Evolutionary conservation across 2,329 filamentous ascomycete genomes (phyloP), one percentile per base, ranked within the genome.

Genomic region (Microascus cirrosus): DNA sequence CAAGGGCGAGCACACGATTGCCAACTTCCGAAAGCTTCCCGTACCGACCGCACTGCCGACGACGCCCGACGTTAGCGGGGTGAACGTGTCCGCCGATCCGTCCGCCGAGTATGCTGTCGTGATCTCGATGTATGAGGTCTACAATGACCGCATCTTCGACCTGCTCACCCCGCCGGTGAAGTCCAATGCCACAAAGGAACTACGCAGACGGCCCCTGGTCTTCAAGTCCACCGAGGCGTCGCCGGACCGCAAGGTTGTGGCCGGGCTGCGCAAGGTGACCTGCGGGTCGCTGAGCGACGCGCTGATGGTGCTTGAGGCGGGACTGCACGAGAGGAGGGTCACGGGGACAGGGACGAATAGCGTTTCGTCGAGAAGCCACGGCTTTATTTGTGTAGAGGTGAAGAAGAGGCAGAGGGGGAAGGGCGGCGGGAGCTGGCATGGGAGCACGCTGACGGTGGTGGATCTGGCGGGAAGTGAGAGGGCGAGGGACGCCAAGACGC

Each of bases 41-140:
- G 85, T 86, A 52, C 81, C 86, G 61, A 82, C 87, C 1, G 87
- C 85, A n/a, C 75, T 94, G 5, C 89, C 92, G 1, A 83, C 87
- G 59, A 74, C 78, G 6, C 93, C 93, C 10, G 85, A 91, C 62
- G 83, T 96, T 56, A 83, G 84, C 70, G 78, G 85, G 56, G 76
- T 95, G 51, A 74, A 79, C 4, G 77, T 95, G 0, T 78, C 83
- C 0, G 73, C 84, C 54, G 87, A 92, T 61, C 76, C 78, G 1
- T 80, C 81, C 22, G 83, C 86, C 58, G 90, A 96, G 64, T 96
- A 96, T 65, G 87, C 88, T 4, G 84, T 99, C 57, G 76, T 99
- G 12, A 80, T 99, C 24, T 96, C 91, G 57, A 99, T 99, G 92
- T 97, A 97, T 71, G 94, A 99, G 70, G 93, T 99, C 1, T 96